These are phyloP conservation scores for Hypericum perforatum DNA, from an alignment of 345 rosid genomes.

Conservation along the genomic window DNA sequence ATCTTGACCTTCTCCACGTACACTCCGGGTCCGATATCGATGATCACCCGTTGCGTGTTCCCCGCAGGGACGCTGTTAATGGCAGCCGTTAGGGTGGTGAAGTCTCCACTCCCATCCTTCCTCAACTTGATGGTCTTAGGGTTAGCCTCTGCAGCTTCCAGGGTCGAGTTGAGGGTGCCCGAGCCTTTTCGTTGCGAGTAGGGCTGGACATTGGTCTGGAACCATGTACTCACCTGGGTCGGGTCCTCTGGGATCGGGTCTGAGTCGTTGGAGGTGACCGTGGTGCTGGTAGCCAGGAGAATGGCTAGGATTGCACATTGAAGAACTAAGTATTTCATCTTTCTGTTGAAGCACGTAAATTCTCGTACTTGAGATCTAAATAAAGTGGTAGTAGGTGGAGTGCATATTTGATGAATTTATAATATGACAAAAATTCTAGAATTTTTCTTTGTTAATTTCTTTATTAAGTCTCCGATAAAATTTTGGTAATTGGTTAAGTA, in stretches of 20 bases:
- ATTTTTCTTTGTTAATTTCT: too few species aligned
- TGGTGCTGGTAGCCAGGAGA: neutral
- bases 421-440: too few species aligned
- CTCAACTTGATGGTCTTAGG: slow-evolving; percentile 30
- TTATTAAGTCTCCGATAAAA: too few species aligned
- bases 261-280: slow-evolving; percentile 5
- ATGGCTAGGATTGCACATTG: neutral
- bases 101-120: slow-evolving; percentile 39
- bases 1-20: slow-evolving; percentile 49
- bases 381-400: too few species aligned
- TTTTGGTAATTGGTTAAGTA: too few species aligned
- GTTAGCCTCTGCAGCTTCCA: slow-evolving; percentile 32
- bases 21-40: slow-evolving; percentile 38
- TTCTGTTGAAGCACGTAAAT: too few species aligned
- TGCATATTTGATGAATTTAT: too few species aligned
- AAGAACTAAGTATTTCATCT: too few species aligned
- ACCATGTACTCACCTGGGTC: slow-evolving; percentile 27
- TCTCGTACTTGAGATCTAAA: too few species aligned
- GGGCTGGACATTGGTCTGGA: slow-evolving; percentile 26
- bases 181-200: slow-evolving; percentile 19
- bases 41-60: slow-evolving; percentile 41
- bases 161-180: slow-evolving; percentile 30
- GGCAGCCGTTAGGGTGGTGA: slow-evolving; percentile 43
- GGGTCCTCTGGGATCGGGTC: slow-evolving; percentile 28
- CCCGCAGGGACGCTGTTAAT: slow-evolving; percentile 30